Evolutionary conservation across 2,329 filamentous ascomycete species (phyloP).

Genomic region (Cladosporium sp.): DNA sequence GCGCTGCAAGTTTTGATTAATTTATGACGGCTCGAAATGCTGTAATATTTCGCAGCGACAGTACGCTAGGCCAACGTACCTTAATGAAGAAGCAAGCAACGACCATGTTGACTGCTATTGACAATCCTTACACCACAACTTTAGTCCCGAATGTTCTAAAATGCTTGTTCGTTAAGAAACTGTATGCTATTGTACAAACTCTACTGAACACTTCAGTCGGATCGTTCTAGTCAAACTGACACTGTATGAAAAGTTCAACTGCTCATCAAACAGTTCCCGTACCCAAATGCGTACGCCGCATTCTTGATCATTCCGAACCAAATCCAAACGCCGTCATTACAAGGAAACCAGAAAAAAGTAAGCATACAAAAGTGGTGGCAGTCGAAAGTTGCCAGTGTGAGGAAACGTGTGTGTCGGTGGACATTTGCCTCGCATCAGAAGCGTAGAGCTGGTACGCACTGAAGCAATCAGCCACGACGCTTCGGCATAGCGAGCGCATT

Average conservation of each 20-base stretch:
- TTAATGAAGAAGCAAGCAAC: neutral
- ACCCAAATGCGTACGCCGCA: neutral
- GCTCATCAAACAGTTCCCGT: neutral
- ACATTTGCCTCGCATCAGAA: neutral
- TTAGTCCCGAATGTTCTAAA: neutral
- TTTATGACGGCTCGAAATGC: neutral
- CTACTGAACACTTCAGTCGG: neutral
- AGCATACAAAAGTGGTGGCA: neutral
- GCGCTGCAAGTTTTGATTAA: neutral
- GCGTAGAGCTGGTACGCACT: neutral
- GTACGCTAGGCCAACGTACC: neutral
- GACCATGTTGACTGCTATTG: neutral
- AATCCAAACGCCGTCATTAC: constrained; percentile 6
- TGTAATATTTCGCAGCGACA: neutral
- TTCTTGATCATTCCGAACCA: neutral
- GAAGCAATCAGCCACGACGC: constrained; percentile 22
- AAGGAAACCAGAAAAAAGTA: neutral
- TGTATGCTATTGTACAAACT: constrained; percentile 12
- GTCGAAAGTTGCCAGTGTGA: neutral
- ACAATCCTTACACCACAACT: neutral
- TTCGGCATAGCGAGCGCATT: constrained; percentile 37
- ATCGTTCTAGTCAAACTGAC: neutral
- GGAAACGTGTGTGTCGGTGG: neutral
- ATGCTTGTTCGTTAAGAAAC: neutral
- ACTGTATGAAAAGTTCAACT: neutral